These are phyloP conservation scores for Ephemerocybe angulata DNA, from an alignment of 768 basidiomycete genomes.

Conservation along the genomic window DNA sequence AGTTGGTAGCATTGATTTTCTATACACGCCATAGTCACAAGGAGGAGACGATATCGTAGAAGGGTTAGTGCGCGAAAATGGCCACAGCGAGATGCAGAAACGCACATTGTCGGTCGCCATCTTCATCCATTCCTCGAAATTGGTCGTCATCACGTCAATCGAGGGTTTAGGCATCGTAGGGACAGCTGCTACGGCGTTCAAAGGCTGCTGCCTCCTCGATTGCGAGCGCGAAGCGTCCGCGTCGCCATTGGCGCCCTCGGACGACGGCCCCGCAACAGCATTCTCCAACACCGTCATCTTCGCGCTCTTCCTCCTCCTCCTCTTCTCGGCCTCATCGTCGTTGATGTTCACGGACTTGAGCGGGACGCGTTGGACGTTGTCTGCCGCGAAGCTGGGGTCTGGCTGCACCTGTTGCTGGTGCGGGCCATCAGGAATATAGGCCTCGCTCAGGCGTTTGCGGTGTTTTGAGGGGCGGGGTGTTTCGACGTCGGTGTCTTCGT, in stretches of 20 bases:
- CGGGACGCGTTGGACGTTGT: slow-evolving; percentile 34
- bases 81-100: slow-evolving; percentile 11
- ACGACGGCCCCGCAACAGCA: slow-evolving; percentile 57
- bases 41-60: slow-evolving; percentile 13
- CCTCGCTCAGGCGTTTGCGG: slow-evolving; percentile 64
- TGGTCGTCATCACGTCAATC: slow-evolving; percentile 84
- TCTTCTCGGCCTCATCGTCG: slow-evolving; percentile 86
- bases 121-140: slow-evolving; percentile 99
- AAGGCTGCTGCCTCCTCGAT: slow-evolving; percentile 54
- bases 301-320: slow-evolving; percentile 74
- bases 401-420: neutral
- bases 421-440: slow-evolving; percentile 42
- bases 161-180: slow-evolving; percentile 59
- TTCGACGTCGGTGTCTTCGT: slow-evolving; percentile 33
- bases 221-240: slow-evolving; percentile 39
- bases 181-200: slow-evolving; percentile 53
- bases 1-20: slow-evolving; percentile 99
- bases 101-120: slow-evolving; percentile 97
- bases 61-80: slow-evolving; percentile 7
- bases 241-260: slow-evolving; percentile 40
- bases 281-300: slow-evolving; percentile 58
- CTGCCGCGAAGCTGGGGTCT: slow-evolving; percentile 33
- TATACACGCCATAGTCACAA: no score
- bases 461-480: slow-evolving; percentile 39
- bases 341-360: slow-evolving; percentile 59